Percentiles rank a stretch among this genome's conserved stretches.
Evolutionary conservation across 2,329 filamentous ascomycete genomes (phyloP).

Genomic region (Metarhizium sp.): DNA sequence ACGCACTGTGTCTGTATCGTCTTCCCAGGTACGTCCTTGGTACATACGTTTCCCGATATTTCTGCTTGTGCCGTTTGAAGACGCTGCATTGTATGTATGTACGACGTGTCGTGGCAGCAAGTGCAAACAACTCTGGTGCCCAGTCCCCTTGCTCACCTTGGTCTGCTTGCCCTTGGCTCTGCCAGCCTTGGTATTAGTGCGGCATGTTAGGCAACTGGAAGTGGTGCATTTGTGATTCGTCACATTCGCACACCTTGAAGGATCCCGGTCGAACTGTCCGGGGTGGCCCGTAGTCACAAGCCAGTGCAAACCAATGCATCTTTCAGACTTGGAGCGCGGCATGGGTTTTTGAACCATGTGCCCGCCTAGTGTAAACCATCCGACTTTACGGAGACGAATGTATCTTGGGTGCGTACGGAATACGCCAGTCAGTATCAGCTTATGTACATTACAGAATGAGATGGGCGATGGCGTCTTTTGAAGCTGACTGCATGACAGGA

Average conservation of each 20-base stretch:
- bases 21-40: no score
- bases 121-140: not conserved
- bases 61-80: no score
- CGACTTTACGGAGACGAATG: no score
- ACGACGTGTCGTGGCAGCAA: no score
- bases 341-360: no score
- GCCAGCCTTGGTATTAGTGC: not conserved
- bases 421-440: no score
- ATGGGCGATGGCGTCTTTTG: not conserved
- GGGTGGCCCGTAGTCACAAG: not conserved
- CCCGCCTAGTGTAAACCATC: no score
- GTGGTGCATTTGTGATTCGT: not conserved
- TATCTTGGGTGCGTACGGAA: no score
- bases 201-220: not conserved
- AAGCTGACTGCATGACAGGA: not conserved
- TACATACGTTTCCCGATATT: no score
- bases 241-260: not conserved
- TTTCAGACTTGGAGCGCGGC: not conserved
- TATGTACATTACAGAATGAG: no score
- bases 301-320: not conserved
- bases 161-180: not conserved
- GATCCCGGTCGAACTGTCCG: not conserved
- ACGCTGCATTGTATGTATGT: no score
- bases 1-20: not conserved
- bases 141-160: not conserved